Base-by-base conservation (phyloP, 2,329 filamentous ascomycete species). In the Penicillium brevicompactum region DNA sequence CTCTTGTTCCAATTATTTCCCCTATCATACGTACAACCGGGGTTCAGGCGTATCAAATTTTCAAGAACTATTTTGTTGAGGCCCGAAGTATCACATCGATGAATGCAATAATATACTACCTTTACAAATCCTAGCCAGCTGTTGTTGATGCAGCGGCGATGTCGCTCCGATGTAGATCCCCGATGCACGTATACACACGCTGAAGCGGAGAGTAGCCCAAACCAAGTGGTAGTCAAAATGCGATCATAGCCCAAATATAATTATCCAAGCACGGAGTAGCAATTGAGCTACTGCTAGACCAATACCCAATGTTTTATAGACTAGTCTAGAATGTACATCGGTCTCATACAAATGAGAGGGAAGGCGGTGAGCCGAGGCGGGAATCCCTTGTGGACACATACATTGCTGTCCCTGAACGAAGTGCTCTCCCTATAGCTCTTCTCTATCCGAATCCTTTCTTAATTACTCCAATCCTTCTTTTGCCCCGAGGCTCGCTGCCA, bases 301-400 rank as follows among this genome's bases (percentile, higher is more conserved):
- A 27, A 27, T 27, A 27, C 5, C 4, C 2, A 27, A 6, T 27
- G 24, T 27, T 8, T 27, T 27, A 27, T 27, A 27, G 5, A 27
- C 24, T 5, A 27, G 5, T 5, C 24, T 18, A 27, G 24, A 6
- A 6, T 27, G 5, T 27, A 27, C 8, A 27, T 14, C 13, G 13
- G 13, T n/a, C 34, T 37, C n/a, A 37, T 37, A n/a, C 13, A 37
- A n/a, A n/a, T 34, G 53, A 44, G 11, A 8, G 48, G 49, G 53
- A 66, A 66, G 62, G 62, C 63, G 63, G 63, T 65, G 61, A 65
- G 59, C n/a, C 32, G 24, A 43, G 51, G 61, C 62, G 63, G 59
- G 62, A 65, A 63, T 62, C 62, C 61, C 62, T 66, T 66, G 63
- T 66, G 63, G 63, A 66, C 63, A 66, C 63, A 66, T 65, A 63